Percentiles rank a stretch among this genome's conserved stretches.
Conservation (phyloP, 2,329 filamentous ascomycete genomes). For the Pleomassaria siparia region DNA sequence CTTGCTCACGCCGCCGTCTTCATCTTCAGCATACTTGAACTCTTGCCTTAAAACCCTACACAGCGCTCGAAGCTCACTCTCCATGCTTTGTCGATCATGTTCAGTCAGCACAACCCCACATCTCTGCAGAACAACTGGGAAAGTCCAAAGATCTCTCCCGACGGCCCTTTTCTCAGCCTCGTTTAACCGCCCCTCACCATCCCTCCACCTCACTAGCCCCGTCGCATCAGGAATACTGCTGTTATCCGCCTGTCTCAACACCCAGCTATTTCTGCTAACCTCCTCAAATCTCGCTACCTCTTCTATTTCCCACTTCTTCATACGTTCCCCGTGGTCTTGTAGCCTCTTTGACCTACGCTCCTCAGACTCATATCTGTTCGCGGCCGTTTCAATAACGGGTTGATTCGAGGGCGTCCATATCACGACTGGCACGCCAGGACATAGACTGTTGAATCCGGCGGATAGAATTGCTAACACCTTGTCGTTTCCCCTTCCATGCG, state of each 20-base stretch:
- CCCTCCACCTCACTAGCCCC: neutral
- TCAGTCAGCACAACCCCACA: neutral
- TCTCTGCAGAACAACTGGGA: slow-evolving; percentile 5
- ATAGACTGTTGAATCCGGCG: neutral
- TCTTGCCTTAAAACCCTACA: neutral
- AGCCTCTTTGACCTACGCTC: neutral
- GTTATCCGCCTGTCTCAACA: neutral
- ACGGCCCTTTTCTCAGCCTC: neutral
- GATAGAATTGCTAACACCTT: slow-evolving; percentile 3
- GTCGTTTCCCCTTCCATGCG: neutral
- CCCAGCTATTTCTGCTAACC: neutral
- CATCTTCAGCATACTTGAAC: neutral
- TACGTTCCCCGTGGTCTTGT: neutral
- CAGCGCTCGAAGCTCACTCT: neutral
- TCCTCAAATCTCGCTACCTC: neutral
- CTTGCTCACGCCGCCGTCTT: neutral
- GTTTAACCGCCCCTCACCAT: neutral
- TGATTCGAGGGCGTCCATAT: neutral
- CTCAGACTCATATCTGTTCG: neutral
- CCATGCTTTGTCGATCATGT: neutral
- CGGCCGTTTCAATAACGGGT: neutral
- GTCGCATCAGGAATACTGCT: neutral
- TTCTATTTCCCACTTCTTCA: neutral
- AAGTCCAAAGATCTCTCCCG: slow-evolving; percentile 3
- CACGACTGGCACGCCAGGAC: slow-evolving; percentile 4